Conservation (phyloP, 495 filamentous ascomycete genomes). For the Xylaria flabelliformis region DNA sequence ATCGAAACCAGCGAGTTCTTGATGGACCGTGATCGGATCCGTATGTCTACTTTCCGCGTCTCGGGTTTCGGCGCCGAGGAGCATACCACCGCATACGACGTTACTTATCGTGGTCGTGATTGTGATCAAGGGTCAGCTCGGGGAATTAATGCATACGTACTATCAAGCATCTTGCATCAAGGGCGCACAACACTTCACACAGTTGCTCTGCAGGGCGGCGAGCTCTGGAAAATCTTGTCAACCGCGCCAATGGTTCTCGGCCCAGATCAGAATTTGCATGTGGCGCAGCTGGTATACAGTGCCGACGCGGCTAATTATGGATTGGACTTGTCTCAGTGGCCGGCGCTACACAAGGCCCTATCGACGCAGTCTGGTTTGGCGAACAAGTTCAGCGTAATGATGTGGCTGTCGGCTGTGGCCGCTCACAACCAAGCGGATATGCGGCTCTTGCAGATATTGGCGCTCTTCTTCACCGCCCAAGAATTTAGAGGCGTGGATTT, state of each 20-base stretch:
- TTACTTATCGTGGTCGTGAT: conserved; percentile 41
- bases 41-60: conserved; percentile 55
- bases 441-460: conserved; percentile 45
- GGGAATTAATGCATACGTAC: conserved; percentile 20
- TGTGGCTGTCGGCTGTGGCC: conserved; percentile 49
- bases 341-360: conserved; percentile 44
- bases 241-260: conserved; percentile 4
- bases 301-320: conserved; percentile 32
- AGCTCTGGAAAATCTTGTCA: conserved; percentile 10
- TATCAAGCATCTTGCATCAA: conserved; percentile 27
- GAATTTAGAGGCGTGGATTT: conserved; percentile 30
- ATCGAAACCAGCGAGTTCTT: conserved; percentile 1
- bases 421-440: conserved; percentile 39
- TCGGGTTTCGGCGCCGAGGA: conserved; percentile 61
- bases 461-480: conserved; percentile 43
- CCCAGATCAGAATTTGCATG: neutral
- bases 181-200: neutral
- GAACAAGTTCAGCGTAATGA: conserved; percentile 52
- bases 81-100: conserved; percentile 46
- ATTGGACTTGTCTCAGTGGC: conserved; percentile 38
- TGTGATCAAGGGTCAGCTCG: conserved; percentile 16
- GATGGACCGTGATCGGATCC: conserved; percentile 50
- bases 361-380: conserved; percentile 16
- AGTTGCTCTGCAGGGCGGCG: neutral
- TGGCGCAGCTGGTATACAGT: conserved; percentile 27